phyloP scores from a whole-genome alignment of 2,329 filamentous ascomycete species.

The Huntiella savannae region DNA sequence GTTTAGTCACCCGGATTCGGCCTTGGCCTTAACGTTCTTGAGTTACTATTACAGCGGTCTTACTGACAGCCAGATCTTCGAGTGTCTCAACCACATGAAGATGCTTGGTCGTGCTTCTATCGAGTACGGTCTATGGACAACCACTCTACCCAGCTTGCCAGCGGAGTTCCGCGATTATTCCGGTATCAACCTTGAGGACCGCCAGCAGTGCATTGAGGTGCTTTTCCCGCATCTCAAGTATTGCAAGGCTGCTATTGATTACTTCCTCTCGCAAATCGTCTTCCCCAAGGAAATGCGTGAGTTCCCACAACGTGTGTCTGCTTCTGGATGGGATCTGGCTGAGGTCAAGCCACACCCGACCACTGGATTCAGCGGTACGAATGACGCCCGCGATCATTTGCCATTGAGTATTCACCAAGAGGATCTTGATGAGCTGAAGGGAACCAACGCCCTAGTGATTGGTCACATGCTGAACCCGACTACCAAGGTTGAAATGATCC shows the following conservation, averaged over 20 bases:
- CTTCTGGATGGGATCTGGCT: constrained; percentile 50
- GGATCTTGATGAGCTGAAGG: constrained; percentile 32
- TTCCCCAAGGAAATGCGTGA: constrained; percentile 44
- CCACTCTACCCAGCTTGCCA: constrained; percentile 18
- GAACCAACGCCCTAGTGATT: constrained; percentile 51
- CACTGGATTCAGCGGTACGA: constrained; percentile 53
- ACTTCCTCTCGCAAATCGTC: constrained; percentile 37
- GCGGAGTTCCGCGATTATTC: constrained; percentile 22
- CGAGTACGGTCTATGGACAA: constrained; percentile 33
- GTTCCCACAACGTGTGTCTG: constrained; percentile 42
- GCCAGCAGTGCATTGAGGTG: constrained; percentile 22
- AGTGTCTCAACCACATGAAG: constrained; percentile 27
- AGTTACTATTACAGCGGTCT: constrained; percentile 40
- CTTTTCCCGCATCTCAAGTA: constrained; percentile 35
- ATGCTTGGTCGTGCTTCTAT: constrained; percentile 30
- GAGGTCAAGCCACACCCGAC: constrained; percentile 27
- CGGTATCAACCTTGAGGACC: constrained; percentile 41
- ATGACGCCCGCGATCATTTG: constrained; percentile 38
- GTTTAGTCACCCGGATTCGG: constrained; percentile 42
- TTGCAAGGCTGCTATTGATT: constrained; percentile 39
- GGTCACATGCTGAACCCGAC: constrained; percentile 34
- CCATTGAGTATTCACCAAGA: constrained; percentile 36
- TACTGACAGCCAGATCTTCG: constrained; percentile 27
- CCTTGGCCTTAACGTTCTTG: constrained; percentile 35
- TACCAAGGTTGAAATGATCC: constrained; percentile 24